Conservation (phyloP, 176 grass and related monocot genomes). For the Saccharum officinarum region DNA sequence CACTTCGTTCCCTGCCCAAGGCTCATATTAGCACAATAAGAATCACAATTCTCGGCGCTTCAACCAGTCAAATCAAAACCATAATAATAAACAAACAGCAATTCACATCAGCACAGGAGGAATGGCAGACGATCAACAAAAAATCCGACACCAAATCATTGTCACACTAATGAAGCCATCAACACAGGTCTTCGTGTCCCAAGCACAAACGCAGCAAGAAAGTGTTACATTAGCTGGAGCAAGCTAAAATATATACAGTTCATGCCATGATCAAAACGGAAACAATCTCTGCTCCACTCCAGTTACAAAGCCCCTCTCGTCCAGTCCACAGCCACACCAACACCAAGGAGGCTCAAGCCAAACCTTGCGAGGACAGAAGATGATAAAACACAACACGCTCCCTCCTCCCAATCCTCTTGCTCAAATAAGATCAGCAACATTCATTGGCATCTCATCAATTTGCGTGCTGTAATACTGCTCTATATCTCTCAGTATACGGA, state of each 20-base stretch:
- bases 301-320: not conserved
- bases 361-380: not conserved
- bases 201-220: conserved; percentile 2
- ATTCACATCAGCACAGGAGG: not conserved
- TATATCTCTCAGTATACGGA: conserved; percentile 91
- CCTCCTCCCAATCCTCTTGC: not conserved
- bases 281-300: not conserved
- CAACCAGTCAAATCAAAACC: not conserved
- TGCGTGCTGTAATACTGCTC: conserved; percentile 99
- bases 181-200: not conserved
- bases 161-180: not conserved
- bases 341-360: not conserved
- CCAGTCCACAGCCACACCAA: conserved; percentile 11
- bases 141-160: not conserved
- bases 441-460: conserved; percentile 99
- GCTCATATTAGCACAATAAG: not conserved
- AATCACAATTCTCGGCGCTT: not conserved
- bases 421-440: conserved; percentile 95
- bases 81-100: not conserved
- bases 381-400: not conserved
- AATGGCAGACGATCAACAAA: not conserved
- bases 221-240: conserved; percentile 30
- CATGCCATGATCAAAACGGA: conserved; percentile 10
- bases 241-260: conserved; percentile 41
- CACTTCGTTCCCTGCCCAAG: not conserved